Conservation (phyloP, 805 yeast genomes). For the Yarrowia divulgata region DNA sequence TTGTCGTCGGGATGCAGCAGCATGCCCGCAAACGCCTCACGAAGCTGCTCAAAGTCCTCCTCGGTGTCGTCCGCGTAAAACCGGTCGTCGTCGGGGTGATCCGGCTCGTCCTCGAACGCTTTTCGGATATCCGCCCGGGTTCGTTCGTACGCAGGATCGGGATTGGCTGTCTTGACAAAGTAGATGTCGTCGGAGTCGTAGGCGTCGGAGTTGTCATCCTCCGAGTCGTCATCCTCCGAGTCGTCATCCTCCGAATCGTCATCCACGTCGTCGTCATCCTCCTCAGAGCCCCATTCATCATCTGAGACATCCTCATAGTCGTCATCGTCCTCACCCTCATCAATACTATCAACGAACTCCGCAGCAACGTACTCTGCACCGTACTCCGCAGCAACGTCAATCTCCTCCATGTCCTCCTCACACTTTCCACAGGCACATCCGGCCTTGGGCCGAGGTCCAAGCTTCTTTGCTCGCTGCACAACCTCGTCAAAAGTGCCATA, state of each 20-base stretch:
- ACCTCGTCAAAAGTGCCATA: too few species aligned
- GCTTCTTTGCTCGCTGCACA: too few species aligned
- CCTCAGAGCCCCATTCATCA: too few species aligned
- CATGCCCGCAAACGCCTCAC: slow-evolving; percentile 1
- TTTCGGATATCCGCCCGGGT: not conserved
- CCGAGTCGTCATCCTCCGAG: too few species aligned
- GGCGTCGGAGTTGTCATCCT: not conserved
- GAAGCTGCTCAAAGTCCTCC: slow-evolving; percentile 4
- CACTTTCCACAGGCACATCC: not conserved
- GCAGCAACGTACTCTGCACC: too few species aligned
- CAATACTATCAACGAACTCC: too few species aligned
- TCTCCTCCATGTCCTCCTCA: too few species aligned
- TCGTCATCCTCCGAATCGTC: too few species aligned
- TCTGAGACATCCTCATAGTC: not conserved
- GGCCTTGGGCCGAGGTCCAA: too few species aligned
- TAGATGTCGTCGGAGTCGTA: not conserved
- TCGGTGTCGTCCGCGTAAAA: not conserved
- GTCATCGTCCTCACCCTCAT: not conserved
- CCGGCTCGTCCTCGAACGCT: not conserved
- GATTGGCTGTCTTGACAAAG: not conserved
- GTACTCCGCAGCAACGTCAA: too few species aligned
- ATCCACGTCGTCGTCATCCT: not conserved
- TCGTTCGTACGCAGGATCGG: not conserved
- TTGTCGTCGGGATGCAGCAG: not conserved
- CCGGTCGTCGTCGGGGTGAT: not conserved